phyloP scores from a whole-genome alignment of 208 protist species.

The Trichomonas gallinae region DNA sequence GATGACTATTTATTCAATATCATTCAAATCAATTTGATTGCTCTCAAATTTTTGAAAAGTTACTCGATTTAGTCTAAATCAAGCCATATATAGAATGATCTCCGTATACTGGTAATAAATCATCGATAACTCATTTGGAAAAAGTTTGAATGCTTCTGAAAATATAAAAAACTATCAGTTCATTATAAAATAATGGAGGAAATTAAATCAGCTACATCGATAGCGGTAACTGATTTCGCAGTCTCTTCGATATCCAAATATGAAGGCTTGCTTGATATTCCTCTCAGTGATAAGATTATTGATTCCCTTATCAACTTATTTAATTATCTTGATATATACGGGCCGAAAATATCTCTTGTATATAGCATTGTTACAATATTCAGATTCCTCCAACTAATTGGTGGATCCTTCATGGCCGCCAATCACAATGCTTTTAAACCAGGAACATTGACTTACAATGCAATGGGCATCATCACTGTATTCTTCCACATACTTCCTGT shows the following conservation, averaged over 20 bases:
- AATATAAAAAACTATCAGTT: not conserved
- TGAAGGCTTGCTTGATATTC: not conserved
- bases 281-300: not conserved
- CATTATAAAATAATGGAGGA: not conserved
- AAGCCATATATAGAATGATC: too few species aligned
- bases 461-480: not conserved
- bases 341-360: not conserved
- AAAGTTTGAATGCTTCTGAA: not conserved
- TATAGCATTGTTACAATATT: not conserved
- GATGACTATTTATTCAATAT: too few species aligned
- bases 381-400: not conserved
- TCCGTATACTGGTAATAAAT: too few species aligned
- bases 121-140: too few species aligned
- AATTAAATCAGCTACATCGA: not conserved
- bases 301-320: not conserved
- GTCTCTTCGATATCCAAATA: not conserved
- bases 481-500: not conserved
- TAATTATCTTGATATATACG: not conserved
- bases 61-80: too few species aligned
- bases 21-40: too few species aligned
- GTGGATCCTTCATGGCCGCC: not conserved
- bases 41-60: too few species aligned
- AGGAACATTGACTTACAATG: not conserved
- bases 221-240: not conserved
- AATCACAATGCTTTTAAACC: not conserved